Conservation (phyloP, 352 stramenopile species). For the Phytophthora cactorum region DNA sequence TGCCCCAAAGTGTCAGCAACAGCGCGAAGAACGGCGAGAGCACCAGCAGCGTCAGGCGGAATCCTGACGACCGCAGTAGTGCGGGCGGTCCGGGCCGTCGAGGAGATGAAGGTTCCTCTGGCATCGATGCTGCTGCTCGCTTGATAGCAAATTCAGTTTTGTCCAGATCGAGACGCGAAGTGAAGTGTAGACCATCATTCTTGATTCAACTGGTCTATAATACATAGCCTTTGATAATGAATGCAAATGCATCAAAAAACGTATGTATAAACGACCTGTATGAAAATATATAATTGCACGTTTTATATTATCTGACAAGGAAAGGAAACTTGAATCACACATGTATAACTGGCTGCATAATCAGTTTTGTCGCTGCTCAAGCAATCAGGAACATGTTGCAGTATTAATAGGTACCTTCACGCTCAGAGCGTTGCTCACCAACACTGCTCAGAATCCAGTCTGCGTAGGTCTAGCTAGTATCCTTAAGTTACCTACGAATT, state of each 20-base stretch:
- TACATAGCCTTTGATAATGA: neutral
- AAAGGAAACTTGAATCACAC: neutral
- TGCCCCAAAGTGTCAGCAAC: conserved; percentile 60
- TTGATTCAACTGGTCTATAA: neutral
- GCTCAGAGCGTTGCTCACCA: neutral
- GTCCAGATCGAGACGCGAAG: neutral
- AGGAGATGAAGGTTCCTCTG: conserved; percentile 14
- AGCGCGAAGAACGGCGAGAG: conserved; percentile 52
- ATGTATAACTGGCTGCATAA: neutral
- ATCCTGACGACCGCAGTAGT: conserved; percentile 17
- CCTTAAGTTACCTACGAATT: no score
- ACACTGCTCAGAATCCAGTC: neutral
- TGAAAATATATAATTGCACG: neutral
- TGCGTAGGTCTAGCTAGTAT: no score
- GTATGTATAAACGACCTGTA: neutral
- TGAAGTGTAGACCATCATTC: conserved; percentile 16
- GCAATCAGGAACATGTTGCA: conserved; percentile 7
- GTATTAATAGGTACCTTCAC: no score
- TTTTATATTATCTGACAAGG: neutral
- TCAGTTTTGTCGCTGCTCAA: conserved; percentile 4
- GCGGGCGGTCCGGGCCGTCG: conserved; percentile 21
- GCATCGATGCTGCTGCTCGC: conserved; percentile 5
- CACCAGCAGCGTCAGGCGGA: conserved; percentile 46
- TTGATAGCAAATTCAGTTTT: conserved; percentile 21
- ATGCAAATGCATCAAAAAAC: neutral